Percentiles rank a stretch among this genome's conserved stretches.
Conservation (phyloP, 257 asterid genomes). For the Coffea canephora region DNA sequence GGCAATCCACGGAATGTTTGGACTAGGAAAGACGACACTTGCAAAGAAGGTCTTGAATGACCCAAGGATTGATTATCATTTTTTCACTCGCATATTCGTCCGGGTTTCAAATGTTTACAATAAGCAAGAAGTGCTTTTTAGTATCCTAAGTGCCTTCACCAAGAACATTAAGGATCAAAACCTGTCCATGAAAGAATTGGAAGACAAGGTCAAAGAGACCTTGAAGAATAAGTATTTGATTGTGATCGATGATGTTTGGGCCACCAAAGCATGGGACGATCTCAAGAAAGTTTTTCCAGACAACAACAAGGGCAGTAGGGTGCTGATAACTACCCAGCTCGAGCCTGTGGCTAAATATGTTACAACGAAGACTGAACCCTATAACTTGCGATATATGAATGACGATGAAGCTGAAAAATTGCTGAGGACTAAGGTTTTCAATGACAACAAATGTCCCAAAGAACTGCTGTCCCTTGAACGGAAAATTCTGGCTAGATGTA, state of each 20-base stretch:
- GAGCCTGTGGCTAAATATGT: slow-evolving; percentile 22
- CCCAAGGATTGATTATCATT: slow-evolving; percentile 11
- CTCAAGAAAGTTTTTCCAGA: no score
- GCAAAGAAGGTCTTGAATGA: slow-evolving; percentile 50
- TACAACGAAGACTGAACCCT: slow-evolving; percentile 15
- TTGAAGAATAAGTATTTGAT: background rate
- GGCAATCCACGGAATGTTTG: slow-evolving; percentile 16
- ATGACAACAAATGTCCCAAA: background rate
- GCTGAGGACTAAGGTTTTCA: slow-evolving; percentile 30
- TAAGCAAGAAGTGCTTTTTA: slow-evolving; percentile 39
- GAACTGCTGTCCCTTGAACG: slow-evolving; percentile 17
- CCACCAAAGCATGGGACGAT: no score
- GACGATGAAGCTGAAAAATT: slow-evolving; percentile 24
- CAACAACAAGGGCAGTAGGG: slow-evolving; percentile 17
- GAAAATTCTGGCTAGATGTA: slow-evolving; percentile 20
- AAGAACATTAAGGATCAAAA: slow-evolving; percentile 20
- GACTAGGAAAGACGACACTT: slow-evolving; percentile 54
- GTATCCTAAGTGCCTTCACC: slow-evolving; percentile 24
- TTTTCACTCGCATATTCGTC: slow-evolving; percentile 23
- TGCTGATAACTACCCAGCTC: slow-evolving; percentile 35
- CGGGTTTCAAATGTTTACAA: slow-evolving; percentile 43
- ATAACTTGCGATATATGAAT: slow-evolving; percentile 28
- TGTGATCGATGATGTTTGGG: no score
- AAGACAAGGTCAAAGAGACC: slow-evolving; percentile 48
- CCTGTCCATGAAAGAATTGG: slow-evolving; percentile 35